Evolutionary conservation across 2,329 filamentous ascomycete species (phyloP).

Genomic region (Moelleriella libera): DNA sequence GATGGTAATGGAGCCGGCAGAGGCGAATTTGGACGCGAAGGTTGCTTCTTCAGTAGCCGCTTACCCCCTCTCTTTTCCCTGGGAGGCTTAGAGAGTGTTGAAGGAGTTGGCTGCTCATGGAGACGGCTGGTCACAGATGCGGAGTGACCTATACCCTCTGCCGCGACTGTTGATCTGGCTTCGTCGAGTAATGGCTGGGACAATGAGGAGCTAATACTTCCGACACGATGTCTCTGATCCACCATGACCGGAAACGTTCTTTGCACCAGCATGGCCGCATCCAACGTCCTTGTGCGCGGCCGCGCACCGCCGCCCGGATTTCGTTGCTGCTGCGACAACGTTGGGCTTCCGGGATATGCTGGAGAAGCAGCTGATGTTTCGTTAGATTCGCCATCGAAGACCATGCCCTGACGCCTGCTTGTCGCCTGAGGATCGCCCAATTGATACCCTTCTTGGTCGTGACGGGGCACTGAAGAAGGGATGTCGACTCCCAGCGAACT

Average conservation of each 20-base stretch:
- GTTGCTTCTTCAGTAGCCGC: slow-evolving; percentile 40
- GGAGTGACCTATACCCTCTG: slow-evolving; percentile 27
- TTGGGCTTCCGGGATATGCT: slow-evolving; percentile 18
- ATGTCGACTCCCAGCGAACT: slow-evolving; percentile 10
- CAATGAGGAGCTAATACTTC: slow-evolving; percentile 53
- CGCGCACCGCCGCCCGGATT: slow-evolving; percentile 21
- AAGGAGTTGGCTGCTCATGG: slow-evolving; percentile 18
- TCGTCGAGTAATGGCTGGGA: slow-evolving; percentile 40
- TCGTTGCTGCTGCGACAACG: slow-evolving; percentile 13
- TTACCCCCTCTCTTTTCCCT: slow-evolving; percentile 31
- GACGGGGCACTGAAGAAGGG: slow-evolving; percentile 9
- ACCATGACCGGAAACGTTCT: slow-evolving; percentile 19
- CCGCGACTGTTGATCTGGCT: slow-evolving; percentile 23
- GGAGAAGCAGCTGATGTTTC: slow-evolving; percentile 19
- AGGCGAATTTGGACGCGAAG: slow-evolving; percentile 44
- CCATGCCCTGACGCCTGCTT: slow-evolving; percentile 40
- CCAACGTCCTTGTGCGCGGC: slow-evolving; percentile 44
- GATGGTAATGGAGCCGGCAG: slow-evolving; percentile 37
- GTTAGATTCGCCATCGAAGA: slow-evolving; percentile 43
- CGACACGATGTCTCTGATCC: slow-evolving; percentile 49
- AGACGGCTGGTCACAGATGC: slow-evolving; percentile 18
- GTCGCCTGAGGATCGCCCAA: slow-evolving; percentile 18
- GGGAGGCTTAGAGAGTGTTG: slow-evolving; percentile 4
- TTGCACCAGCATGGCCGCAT: slow-evolving; percentile 36
- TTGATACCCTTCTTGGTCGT: slow-evolving; percentile 18